phyloP scores from a whole-genome alignment of 2,329 filamentous ascomycete genomes.

The Beauveria asiatica region DNA sequence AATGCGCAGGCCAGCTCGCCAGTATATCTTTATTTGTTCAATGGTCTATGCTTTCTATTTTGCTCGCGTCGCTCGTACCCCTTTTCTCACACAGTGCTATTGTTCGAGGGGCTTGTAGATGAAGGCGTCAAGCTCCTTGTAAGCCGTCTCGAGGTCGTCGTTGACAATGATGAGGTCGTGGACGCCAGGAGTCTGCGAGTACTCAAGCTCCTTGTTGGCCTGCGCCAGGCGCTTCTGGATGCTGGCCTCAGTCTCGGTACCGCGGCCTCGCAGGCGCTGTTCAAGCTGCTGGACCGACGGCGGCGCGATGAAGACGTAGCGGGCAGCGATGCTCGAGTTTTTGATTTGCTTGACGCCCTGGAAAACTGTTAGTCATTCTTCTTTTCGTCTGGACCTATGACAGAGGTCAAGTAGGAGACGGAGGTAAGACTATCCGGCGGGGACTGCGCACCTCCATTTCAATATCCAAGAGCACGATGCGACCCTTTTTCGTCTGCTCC shows the following conservation, averaged over 20 bases:
- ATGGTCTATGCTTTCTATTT: neutral
- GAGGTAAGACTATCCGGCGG: neutral
- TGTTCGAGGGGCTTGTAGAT: conserved; percentile 28
- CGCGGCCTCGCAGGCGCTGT: conserved; percentile 61
- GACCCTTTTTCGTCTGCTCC: conserved; percentile 61
- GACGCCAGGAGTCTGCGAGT: conserved; percentile 54
- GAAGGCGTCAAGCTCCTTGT: conserved; percentile 42
- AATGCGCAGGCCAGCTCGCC: neutral
- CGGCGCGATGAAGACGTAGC: conserved; percentile 79
- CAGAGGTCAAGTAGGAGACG: too few relatives aligned
- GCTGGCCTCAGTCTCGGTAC: conserved; percentile 68
- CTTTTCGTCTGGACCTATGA: neutral
- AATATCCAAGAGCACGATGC: conserved; percentile 81
- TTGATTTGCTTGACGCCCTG: conserved; percentile 86
- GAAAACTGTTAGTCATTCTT: neutral
- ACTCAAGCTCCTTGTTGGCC: conserved; percentile 68
- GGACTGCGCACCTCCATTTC: conserved; percentile 71
- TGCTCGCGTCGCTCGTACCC: neutral
- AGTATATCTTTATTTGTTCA: neutral
- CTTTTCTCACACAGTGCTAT: neutral
- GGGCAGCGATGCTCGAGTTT: conserved; percentile 61
- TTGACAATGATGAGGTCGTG: conserved; percentile 31
- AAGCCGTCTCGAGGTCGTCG: conserved; percentile 40
- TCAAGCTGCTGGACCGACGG: conserved; percentile 70
- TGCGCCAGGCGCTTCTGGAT: conserved; percentile 62